Evolutionary conservation across 495 filamentous ascomycete genomes (phyloP), one percentile per base, ranked within the genome.

Genomic region (Annulohypoxylon bovei): DNA sequence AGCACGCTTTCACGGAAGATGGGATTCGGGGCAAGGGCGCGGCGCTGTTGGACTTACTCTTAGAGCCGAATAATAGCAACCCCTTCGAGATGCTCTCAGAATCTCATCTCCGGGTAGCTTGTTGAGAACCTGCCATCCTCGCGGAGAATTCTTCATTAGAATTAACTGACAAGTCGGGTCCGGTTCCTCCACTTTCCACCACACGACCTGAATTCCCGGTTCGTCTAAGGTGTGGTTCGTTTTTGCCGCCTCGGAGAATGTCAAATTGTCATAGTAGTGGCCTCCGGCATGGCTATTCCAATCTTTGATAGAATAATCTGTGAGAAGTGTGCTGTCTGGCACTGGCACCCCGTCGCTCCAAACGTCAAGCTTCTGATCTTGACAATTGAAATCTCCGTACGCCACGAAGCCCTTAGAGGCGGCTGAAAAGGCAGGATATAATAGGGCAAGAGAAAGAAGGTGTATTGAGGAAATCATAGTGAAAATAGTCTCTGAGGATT

Each of bases 211-310:
- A 7, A 57, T 30, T 8, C 65, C 65, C 6, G 65, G 39, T 6
- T 65, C 39, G 2, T 58, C 39, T 2, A 53, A 37, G 5, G 20
- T 40, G 20, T 69, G 33, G 32, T 55, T 56, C 3, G 70, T 61
- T 9, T 47, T 39, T 18, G 16, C 44, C 55, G 65, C 47, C 16
- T 49, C 55, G 5, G 70, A 65, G 46, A 72, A 68, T 6, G 70
- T 72, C 49, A 72, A 11, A 22, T 72, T 72, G 18, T 72, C 65
- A 42, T 68, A 72, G 35, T 27, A 50, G 22, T 35, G 60, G 11
- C 70, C 70, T 8, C 33, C 70, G 11, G 61, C 55, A 22, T 62
- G 54, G 20, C 18, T 30, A n/a, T 18, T 9, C 61, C 60, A 35
- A 0, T 72, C 70, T 35, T 16, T 72, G 27, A 72, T 23, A 0